phyloP scores from a whole-genome alignment of 495 filamentous ascomycete genomes.

The Podospora anserina region DNA sequence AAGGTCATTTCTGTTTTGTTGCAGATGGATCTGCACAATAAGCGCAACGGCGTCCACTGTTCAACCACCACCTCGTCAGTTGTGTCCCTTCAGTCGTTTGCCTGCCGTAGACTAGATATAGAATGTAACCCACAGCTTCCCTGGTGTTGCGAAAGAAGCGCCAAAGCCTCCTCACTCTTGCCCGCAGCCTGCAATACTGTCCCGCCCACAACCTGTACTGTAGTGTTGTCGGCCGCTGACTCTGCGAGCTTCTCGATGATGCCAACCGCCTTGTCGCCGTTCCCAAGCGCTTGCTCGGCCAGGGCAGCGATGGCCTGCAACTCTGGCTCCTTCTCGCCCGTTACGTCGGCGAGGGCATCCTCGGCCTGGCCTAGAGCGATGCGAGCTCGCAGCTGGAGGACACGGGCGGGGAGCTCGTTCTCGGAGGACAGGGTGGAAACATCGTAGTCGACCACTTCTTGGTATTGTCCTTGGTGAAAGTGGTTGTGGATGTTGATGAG shows the following conservation, averaged over 20 bases:
- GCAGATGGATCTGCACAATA: conserved; percentile 84
- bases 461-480: conserved; percentile 91
- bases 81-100: not conserved
- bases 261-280: conserved; percentile 57
- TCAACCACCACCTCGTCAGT: not conserved
- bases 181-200: conserved; percentile 75
- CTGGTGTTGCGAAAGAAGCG: conserved; percentile 74
- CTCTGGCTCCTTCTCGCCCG: conserved; percentile 66
- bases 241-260: conserved; percentile 64
- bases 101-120: not conserved
- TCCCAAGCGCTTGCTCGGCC: conserved; percentile 63
- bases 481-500: conserved; percentile 92
- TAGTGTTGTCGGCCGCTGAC: conserved; percentile 65
- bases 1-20: conserved; percentile 85
- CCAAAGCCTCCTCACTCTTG: conserved; percentile 77
- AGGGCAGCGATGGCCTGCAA: conserved; percentile 74
- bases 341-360: conserved; percentile 64
- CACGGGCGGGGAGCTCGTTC: conserved; percentile 73
- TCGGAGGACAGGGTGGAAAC: conserved; percentile 68
- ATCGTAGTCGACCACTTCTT: conserved; percentile 76
- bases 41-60: conserved; percentile 63
- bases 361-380: conserved; percentile 75
- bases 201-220: conserved; percentile 75
- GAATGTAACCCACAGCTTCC: conserved; percentile 68
- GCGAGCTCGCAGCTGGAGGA: conserved; percentile 75